Evolutionary conservation across 208 protist species (phyloP).

Genomic region (Trypanosoma scelopori): DNA sequence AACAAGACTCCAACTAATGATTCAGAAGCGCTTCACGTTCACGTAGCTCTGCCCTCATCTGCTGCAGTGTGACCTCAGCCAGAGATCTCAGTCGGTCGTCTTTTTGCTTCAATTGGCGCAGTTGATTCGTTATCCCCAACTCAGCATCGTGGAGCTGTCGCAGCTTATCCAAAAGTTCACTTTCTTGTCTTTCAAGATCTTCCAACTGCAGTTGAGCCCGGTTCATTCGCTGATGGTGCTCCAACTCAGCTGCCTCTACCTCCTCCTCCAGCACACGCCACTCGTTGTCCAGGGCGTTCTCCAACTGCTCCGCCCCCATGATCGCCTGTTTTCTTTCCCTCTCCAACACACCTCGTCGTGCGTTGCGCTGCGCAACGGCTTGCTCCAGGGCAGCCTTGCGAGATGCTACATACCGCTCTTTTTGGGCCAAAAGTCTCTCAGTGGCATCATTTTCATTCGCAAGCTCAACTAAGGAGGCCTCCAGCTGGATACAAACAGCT

Average conservation of each 20-base stretch:
- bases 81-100: constrained; percentile 24
- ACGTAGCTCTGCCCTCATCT: constrained; percentile 32
- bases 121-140: constrained; percentile 20
- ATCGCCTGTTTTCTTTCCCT: constrained; percentile 17
- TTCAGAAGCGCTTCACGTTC: constrained; percentile 24
- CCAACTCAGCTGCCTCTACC: constrained; percentile 12
- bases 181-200: constrained; percentile 21
- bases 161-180: constrained; percentile 22
- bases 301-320: constrained; percentile 23
- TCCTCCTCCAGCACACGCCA: constrained; percentile 32
- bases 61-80: constrained; percentile 27
- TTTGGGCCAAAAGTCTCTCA: constrained; percentile 26
- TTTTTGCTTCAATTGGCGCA: constrained; percentile 30
- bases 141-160: constrained; percentile 33
- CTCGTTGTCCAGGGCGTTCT: constrained; percentile 32
- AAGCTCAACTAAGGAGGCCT: constrained; percentile 43
- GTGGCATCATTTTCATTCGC: constrained; percentile 38
- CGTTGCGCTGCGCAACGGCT: constrained; percentile 10
- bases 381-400: constrained; percentile 21
- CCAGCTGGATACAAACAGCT: constrained; percentile 31
- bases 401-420: constrained; percentile 29
- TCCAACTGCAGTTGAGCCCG: constrained; percentile 28
- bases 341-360: neutral
- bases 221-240: constrained; percentile 27
- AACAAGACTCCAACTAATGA: neutral